These are phyloP conservation scores for Basidiobolus meristosporus DNA, from an alignment of 371 early-diverging fungal genomes.

Conservation along the genomic window DNA sequence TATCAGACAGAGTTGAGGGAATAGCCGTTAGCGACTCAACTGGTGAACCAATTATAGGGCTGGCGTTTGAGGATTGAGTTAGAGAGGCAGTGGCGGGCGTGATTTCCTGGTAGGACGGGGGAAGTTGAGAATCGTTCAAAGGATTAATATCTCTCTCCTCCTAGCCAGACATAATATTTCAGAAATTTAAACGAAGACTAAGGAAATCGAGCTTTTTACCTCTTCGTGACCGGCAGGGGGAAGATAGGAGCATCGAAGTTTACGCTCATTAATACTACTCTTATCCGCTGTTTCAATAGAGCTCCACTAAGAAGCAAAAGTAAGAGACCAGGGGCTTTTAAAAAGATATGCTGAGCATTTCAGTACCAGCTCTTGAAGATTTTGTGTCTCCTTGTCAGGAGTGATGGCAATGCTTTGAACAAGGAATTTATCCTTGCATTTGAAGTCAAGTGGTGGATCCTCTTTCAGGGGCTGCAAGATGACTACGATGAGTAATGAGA, in stretches of 20 bases:
- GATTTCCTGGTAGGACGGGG: too few relatives aligned
- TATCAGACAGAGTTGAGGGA: too few relatives aligned
- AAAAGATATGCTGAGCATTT: not conserved
- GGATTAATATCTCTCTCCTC: too few relatives aligned
- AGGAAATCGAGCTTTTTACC: too few relatives aligned
- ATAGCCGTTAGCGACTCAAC: too few relatives aligned
- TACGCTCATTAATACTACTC: constrained; percentile 31
- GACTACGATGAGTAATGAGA: constrained; percentile 22
- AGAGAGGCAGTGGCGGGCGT: too few relatives aligned
- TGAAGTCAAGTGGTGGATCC: constrained; percentile 54
- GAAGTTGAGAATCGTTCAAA: too few relatives aligned
- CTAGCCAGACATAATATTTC: too few relatives aligned
- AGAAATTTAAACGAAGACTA: too few relatives aligned
- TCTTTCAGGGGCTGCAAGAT: constrained; percentile 77
- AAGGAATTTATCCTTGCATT: constrained; percentile 88
- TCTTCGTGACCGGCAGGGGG: constrained; percentile 7
- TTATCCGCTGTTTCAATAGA: constrained; percentile 22
- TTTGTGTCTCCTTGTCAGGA: constrained; percentile 15
- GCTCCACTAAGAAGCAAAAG: constrained; percentile 24
- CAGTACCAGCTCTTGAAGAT: constrained; percentile 20
- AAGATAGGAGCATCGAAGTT: constrained; percentile 34
- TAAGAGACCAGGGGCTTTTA: not conserved
- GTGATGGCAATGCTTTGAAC: constrained; percentile 68
- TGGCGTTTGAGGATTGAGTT: too few relatives aligned
- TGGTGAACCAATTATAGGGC: too few relatives aligned